Base-by-base conservation (phyloP, 2,329 filamentous ascomycete genomes). In the Pseudopithomyces maydicus region DNA sequence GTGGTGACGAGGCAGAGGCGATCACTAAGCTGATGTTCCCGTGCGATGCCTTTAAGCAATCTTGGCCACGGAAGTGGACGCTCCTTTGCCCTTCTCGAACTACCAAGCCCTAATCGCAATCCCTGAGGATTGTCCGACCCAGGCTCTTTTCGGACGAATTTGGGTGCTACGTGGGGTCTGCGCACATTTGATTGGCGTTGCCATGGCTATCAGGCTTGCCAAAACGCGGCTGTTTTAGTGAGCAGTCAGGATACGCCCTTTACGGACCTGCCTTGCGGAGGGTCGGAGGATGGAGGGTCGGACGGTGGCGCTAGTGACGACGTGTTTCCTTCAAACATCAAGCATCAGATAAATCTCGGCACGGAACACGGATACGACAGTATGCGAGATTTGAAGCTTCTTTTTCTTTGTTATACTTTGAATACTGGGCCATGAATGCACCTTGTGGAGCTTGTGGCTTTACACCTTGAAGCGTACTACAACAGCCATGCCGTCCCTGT, bases 201-300 rank as follows among this genome's bases (percentile, higher is more conserved):
- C 26, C 12, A 32, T 14, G 26, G 19, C 4, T 23, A 19, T 26
- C n/a, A n/a, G n/a, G 23, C 43, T 8, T 7, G 2, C n/a, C n/a
- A n/a, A n/a, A n/a, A n/a, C n/a, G 23, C 26, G 33, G 15, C 26
- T 29, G 29, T 39, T 6, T 19, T 15, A 14, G 33, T n/a, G 51
- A 7, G 43, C 23, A 29, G 41, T 4, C 26, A 8, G 26, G 32
- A 39, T 54, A 54, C 42, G 51, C 43, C 35, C 17, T 32, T 47
- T 47, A 32, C 22, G 41, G 41, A 41, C 5, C 12, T 14, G 5
- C 35, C 5, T 38, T 38, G 35, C 49, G 50, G 50, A 53, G 19
- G 42, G 35, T 54, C 51, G 51, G 51, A 52, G 14, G 33, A n/a
- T 54, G 51, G 51, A 53, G 42, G 41, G 41, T 41, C 33, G 42